Evolutionary conservation across 108 stramenopile genomes (phyloP), one percentile per base, ranked within the genome.

Genomic region (Pseudonitzschia multiseries): DNA sequence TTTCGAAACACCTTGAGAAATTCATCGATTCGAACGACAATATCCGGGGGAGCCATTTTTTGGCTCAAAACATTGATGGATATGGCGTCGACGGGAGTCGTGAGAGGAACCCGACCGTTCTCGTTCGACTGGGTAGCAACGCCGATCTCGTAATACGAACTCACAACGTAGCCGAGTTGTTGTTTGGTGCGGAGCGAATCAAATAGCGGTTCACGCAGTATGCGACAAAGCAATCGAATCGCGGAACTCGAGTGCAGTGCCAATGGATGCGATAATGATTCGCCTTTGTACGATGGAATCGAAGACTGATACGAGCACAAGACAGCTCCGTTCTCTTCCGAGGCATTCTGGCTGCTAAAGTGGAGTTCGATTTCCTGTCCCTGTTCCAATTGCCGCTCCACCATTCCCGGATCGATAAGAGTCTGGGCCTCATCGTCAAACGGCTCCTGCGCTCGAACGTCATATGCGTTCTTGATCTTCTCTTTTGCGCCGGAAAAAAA

Each of bases 131-230:
- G 66, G 18, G 84, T 77, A 13, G 90, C 86, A 46, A 79, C 79
- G 18, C 79, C 85, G 53, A 87, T 28, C 56, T 93, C 92, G 67
- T 90, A 91, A 54, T 86, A 90, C 9, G 79, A 79, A 68, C 78
- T 74, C 18, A 95, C 91, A 73, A 95, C 80, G 60, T 94, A 94
- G 8, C 93, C 89, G 10, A 91, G 81, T 40, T 86, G 80, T 72
- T 91, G 89, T 68, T 95, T 89, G n/a, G 94, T 95, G 22, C 94
- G 71, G 2, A 95, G 75, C 42, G 89, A 81, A 60, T 95, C 78
- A 75, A 95, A 95, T 12, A 87, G 81, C 0, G 94, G 94, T 70
- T 95, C 94, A n/a, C 89, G 72, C 27, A 95, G 70, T 61, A 95
- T 93, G 56, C 86, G 84, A 69, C 86, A 80, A 43, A 95, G 68